Evolutionary conservation across 352 stramenopile species (phyloP).

Genomic region (Globisporangium sylvaticum): DNA sequence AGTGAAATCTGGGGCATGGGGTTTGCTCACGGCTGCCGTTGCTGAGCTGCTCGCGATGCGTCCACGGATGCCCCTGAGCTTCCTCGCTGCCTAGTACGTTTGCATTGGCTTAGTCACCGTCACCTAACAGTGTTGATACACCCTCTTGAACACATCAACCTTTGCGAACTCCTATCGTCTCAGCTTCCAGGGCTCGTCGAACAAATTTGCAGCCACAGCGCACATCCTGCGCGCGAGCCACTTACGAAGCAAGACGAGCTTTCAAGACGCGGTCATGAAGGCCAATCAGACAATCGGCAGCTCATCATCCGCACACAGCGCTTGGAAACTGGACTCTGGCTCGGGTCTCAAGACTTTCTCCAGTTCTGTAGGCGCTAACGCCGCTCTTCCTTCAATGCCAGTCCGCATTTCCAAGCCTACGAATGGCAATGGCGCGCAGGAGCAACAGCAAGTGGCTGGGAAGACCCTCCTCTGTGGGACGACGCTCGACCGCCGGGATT

Average conservation of each 20-base stretch:
- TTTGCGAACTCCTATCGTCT: not conserved
- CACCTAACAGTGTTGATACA: not conserved
- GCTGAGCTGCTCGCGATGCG: conserved; percentile 10
- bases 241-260: not conserved
- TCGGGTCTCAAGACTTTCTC: not conserved
- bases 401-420: too few relatives aligned
- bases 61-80: conserved; percentile 9
- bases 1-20: conserved; percentile 13
- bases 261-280: conserved; percentile 7
- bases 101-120: too few relatives aligned
- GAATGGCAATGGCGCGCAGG: not conserved
- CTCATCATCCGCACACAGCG: not conserved
- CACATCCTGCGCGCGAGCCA: conserved; percentile 5
- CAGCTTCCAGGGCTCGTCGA: conserved; percentile 13
- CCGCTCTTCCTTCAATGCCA: too few relatives aligned
- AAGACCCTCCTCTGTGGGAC: not conserved
- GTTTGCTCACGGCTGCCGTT: conserved; percentile 11
- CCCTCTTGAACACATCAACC: too few relatives aligned
- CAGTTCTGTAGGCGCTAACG: too few relatives aligned
- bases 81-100: conserved; percentile 15
- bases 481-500: conserved; percentile 7
- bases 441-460: not conserved
- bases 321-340: not conserved
- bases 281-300: conserved; percentile 5
- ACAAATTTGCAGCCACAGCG: conserved; percentile 3